Evolutionary conservation across 2,329 filamentous ascomycete species (phyloP).

Genomic region (Aspergillus unguis): DNA sequence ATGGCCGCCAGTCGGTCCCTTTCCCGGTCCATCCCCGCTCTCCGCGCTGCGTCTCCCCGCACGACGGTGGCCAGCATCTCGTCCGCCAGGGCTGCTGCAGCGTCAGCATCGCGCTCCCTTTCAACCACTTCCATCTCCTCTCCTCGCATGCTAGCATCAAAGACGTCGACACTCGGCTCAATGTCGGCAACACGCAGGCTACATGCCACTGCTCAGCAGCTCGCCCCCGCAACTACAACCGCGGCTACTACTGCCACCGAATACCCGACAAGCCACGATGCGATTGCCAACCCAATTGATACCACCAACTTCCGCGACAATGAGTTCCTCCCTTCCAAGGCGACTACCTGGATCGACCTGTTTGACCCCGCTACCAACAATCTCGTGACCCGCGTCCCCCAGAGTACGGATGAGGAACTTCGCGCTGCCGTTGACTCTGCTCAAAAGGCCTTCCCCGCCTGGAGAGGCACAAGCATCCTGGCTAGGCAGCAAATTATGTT

Average conservation of each 20-base stretch:
- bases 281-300: conserved; percentile 54
- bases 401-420: conserved; percentile 63
- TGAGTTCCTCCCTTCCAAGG: conserved; percentile 56
- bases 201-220: conserved; percentile 55
- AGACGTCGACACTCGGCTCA: conserved; percentile 19
- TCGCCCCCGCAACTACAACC: conserved; percentile 49
- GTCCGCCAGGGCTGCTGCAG: conserved; percentile 22
- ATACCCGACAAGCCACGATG: conserved; percentile 56
- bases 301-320: conserved; percentile 65
- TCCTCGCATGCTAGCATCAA: conserved; percentile 19
- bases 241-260: conserved; percentile 49
- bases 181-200: conserved; percentile 35
- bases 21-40: conserved; percentile 37
- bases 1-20: conserved; percentile 41
- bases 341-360: conserved; percentile 61
- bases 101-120: conserved; percentile 26
- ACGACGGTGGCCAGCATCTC: conserved; percentile 25
- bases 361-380: conserved; percentile 66
- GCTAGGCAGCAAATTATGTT: conserved; percentile 63
- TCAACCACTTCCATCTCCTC: conserved; percentile 21
- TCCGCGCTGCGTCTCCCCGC: conserved; percentile 37
- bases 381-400: conserved; percentile 62
- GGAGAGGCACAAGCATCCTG: conserved; percentile 60
- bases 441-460: conserved; percentile 60
- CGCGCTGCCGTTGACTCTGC: conserved; percentile 60